These are phyloP conservation scores for Halenospora varia DNA, from an alignment of 495 filamentous ascomycete genomes.

Conservation along the genomic window DNA sequence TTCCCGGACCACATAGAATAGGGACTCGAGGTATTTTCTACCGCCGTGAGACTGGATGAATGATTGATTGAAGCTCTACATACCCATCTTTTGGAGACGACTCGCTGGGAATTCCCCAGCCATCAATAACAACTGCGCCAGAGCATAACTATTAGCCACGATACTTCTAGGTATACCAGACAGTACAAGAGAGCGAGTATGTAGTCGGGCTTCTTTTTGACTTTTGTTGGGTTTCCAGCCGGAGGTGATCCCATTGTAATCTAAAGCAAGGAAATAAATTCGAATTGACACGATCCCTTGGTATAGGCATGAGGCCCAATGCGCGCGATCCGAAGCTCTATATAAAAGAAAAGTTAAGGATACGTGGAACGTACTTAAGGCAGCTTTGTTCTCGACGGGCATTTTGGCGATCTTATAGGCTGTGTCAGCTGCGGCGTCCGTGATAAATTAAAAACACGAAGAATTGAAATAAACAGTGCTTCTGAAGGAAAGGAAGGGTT, in stretches of 20 bases:
- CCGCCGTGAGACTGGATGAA: too few relatives aligned
- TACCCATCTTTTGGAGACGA: constrained; percentile 75
- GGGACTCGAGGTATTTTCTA: too few relatives aligned
- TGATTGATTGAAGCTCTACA: too few relatives aligned
- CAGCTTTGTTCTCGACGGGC: constrained; percentile 88
- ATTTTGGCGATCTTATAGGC: constrained; percentile 42
- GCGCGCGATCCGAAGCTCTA: background rate
- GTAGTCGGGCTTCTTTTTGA: constrained; percentile 35
- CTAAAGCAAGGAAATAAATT: constrained; percentile 8
- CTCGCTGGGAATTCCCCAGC: constrained; percentile 86
- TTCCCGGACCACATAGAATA: too few relatives aligned
- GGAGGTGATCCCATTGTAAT: background rate
- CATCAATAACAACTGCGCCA: constrained; percentile 89
- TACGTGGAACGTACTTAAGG: constrained; percentile 63
- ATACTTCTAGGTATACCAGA: constrained; percentile 47
- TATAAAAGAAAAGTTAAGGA: constrained; percentile 10
- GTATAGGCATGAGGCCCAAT: background rate
- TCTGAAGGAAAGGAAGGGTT: constrained; percentile 12
- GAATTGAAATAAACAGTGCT: constrained; percentile 17
- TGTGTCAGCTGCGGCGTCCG: constrained; percentile 18
- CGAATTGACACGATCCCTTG: too few relatives aligned
- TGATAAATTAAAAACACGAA: constrained; percentile 11
- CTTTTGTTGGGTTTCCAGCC: background rate
- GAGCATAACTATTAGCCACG: constrained; percentile 48
- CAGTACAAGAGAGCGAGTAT: constrained; percentile 39